Percentiles rank a stretch among this genome's conserved stretches.
phyloP scores from a whole-genome alignment of 768 basidiomycete genomes.

The Psilocybe azurescens region DNA sequence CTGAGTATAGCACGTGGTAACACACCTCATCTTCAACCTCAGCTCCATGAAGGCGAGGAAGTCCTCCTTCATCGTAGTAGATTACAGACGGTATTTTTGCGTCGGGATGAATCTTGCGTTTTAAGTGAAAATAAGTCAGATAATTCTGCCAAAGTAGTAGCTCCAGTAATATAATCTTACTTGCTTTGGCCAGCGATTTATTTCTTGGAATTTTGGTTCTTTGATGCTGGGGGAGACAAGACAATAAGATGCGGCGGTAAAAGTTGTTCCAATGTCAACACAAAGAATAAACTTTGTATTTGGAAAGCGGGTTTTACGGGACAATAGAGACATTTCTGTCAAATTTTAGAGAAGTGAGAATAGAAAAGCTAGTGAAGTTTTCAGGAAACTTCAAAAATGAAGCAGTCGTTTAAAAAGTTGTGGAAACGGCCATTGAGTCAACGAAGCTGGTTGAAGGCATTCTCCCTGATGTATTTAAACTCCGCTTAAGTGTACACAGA shows the following conservation, averaged over 20 bases:
- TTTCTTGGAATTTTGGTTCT: slow-evolving; percentile 3
- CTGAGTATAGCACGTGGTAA: too few species aligned
- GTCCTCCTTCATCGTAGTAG: slow-evolving; percentile 36
- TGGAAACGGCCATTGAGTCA: too few species aligned
- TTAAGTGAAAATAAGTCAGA: not conserved
- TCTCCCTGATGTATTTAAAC: too few species aligned
- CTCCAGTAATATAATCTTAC: not conserved
- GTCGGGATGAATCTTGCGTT: slow-evolving; percentile 22
- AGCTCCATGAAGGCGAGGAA: slow-evolving; percentile 20
- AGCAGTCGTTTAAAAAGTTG: too few species aligned
- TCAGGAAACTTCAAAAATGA: not conserved
- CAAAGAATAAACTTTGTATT: not conserved
- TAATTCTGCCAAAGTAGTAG: too few species aligned
- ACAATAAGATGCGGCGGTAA: slow-evolving; percentile 4
- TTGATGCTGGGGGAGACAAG: not conserved
- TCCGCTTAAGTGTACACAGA: too few species aligned
- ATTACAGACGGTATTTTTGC: slow-evolving; percentile 43
- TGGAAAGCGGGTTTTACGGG: not conserved
- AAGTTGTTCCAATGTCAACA: slow-evolving; percentile 4
- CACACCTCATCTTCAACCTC: slow-evolving; percentile 24
- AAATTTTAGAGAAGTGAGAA: not conserved
- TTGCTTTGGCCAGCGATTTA: slow-evolving; percentile 21
- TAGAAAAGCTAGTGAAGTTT: not conserved
- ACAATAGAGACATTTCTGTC: not conserved
- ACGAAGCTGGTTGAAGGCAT: too few species aligned